These are phyloP conservation scores for Aegle marmelos DNA, from an alignment of 345 rosid species.

Conservation along the genomic window DNA sequence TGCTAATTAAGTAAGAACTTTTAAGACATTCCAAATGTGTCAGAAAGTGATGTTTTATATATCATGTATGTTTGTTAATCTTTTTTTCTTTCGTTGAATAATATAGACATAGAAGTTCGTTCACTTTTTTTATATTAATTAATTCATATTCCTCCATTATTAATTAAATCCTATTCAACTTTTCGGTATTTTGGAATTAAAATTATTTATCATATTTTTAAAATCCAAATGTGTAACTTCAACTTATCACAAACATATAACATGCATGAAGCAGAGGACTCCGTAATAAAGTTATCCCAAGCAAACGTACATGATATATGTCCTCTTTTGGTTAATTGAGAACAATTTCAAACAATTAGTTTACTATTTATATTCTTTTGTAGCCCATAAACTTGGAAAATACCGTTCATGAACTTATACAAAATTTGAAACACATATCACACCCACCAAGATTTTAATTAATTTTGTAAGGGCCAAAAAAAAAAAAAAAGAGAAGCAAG, in stretches of 20 bases:
- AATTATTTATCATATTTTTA: not conserved
- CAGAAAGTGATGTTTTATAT: not conserved
- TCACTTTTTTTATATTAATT: not conserved
- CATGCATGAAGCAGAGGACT: not conserved
- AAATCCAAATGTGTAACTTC: not conserved
- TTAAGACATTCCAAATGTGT: not conserved
- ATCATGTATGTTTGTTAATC: not conserved
- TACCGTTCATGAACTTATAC: too few relatives aligned
- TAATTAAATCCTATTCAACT: not conserved
- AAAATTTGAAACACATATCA: not conserved
- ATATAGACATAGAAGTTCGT: not conserved
- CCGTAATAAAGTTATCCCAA: not conserved
- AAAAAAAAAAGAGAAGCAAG: not conserved
- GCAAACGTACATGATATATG: too few relatives aligned
- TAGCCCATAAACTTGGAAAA: not conserved
- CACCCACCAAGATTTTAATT: slow-evolving; percentile 14
- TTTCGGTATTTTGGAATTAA: not conserved
- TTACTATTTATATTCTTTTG: not conserved
- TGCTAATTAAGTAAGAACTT: not conserved
- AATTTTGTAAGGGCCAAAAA: not conserved
- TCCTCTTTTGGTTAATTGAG: too few relatives aligned
- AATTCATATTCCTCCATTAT: not conserved
- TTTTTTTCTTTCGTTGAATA: not conserved
- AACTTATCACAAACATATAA: not conserved
- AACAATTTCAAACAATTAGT: not conserved